A percentile compares a stretch with the other conserved stretches of the same genome.
Evolutionary conservation across 148 eudicot species (phyloP).

Genomic region (Diospyros kaki): DNA sequence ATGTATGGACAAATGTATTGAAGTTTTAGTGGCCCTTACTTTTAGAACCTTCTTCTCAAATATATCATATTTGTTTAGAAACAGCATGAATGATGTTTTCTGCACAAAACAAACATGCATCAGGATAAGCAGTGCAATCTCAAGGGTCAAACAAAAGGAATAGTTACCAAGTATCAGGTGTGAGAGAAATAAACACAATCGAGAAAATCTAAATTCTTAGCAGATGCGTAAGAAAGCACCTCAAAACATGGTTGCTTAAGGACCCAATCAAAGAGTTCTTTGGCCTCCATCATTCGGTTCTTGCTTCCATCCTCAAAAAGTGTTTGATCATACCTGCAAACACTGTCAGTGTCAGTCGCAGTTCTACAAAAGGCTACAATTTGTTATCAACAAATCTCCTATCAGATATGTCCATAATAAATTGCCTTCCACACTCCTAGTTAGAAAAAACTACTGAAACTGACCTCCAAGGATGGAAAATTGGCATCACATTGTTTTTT

Average conservation of each 20-base stretch:
- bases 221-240: constrained; percentile 34
- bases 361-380: neutral
- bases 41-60: constrained; percentile 89
- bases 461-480: neutral
- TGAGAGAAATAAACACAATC: neutral
- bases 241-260: constrained; percentile 93
- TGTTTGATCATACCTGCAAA: constrained; percentile 87
- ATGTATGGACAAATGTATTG: neutral
- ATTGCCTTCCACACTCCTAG: neutral
- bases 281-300: constrained; percentile 88
- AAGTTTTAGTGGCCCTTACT: constrained; percentile 40
- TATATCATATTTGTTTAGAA: constrained; percentile 91
- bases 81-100: constrained; percentile 96
- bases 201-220: neutral
- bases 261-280: constrained; percentile 97
- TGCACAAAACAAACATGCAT: constrained; percentile 41
- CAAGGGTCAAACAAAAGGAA: neutral
- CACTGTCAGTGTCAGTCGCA: neutral
- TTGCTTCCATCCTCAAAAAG: constrained; percentile 83
- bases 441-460: neutral
- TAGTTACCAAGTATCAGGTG: neutral
- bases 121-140: constrained; percentile 9
- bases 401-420: neutral
- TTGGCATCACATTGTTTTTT: neutral
- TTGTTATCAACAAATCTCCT: neutral